Base-by-base conservation (phyloP, 108 stramenopile genomes). In the Cyclotella kingstonii region DNA sequence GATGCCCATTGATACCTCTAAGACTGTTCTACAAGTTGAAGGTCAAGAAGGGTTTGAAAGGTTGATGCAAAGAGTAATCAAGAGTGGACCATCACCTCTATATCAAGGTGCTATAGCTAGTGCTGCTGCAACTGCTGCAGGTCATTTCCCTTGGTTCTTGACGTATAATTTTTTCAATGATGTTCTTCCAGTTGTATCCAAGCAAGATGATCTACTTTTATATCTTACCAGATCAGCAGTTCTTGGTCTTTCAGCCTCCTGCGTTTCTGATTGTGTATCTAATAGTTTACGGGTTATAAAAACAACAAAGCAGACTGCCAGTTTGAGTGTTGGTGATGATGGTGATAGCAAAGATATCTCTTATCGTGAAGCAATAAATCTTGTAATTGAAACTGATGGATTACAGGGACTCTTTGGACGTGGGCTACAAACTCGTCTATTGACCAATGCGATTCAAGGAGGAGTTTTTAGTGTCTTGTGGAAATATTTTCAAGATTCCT, bases 21-120 rank as follows among this genome's bases (percentile, higher is more conserved):
- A 98, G 68, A 96, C 95, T n/a, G 90, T 77, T 38, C 81, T 95
- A 77, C 94, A 94, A 73, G 95, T 97, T 19, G 92, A 95, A 70
- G 95, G 90, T 2, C 12, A 40, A 35, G 75, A 80, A 18, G 89
- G 84, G 4, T 41, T 87, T 47, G 54, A 76, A 29, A 60, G 62
- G 18, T 49, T 90, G 27, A 66, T 66, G 52, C 57, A 59, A 35
- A 55, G 68, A 30, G 81, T 81, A 8, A 26, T 41, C 12, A 52
- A 61, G 12, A 56, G 56, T 39, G 87, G 89, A 1, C 85, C 85
- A 7, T 51, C 57, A 14, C 84, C 85, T 7, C 74, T 95, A 23
- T 95, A 90, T 60, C 84, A 87, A 39, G 95, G 95, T 33, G 81
- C 91, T 7, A 22, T 95, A 9, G 91, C 95, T 8, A 57, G 73